Percentiles rank a stretch among this genome's conserved stretches.
Conservation (phyloP, 441 rosid species). For the Populus hybrid region DNA sequence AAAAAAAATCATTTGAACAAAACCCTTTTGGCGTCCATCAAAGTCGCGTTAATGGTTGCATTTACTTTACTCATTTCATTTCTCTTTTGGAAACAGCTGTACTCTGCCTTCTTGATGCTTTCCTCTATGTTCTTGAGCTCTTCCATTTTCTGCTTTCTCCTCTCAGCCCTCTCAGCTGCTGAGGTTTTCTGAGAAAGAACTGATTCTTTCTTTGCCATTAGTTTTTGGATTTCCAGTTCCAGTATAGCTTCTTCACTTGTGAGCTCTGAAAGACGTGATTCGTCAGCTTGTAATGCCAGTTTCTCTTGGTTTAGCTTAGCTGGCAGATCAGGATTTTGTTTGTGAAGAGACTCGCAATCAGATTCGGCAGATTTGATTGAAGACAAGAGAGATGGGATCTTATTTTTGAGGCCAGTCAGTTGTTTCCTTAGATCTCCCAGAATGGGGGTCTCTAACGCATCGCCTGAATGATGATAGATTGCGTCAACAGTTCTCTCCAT, state of each 20-base stretch:
- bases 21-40: neutral
- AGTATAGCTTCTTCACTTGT: neutral
- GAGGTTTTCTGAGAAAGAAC: neutral
- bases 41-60: neutral
- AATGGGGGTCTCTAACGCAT: neutral
- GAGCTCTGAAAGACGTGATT: neutral
- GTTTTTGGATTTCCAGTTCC: neutral
- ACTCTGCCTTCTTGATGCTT: neutral
- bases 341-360: neutral
- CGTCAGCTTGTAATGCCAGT: neutral
- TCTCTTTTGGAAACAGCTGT: neutral
- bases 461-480: neutral
- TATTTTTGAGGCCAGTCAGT: neutral
- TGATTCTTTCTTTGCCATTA: neutral
- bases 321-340: neutral
- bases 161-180: neutral
- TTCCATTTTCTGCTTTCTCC: neutral
- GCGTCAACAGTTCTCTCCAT: neutral
- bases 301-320: neutral
- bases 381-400: neutral
- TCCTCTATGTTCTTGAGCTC: neutral
- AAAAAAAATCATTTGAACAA: neutral
- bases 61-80: neutral
- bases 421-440: neutral
- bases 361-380: neutral